Percentiles rank a stretch among this genome's conserved stretches.
phyloP scores from a whole-genome alignment of 139 green algal species.

The Chlorella sp. region DNA sequence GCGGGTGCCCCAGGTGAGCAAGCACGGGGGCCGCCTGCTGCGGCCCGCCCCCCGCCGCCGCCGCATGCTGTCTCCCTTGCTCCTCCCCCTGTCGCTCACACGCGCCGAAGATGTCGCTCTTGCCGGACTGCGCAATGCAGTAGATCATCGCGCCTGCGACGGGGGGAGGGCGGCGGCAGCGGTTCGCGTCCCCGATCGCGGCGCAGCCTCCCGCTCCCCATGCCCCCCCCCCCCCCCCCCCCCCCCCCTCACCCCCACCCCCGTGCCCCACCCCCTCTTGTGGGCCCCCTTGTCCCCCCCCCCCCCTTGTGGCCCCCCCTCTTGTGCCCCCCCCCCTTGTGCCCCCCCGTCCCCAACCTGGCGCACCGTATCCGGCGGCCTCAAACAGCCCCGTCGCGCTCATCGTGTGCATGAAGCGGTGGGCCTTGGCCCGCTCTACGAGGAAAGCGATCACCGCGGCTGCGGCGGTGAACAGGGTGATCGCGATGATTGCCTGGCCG shows the following conservation, averaged over 20 bases:
- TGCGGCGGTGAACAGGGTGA: neutral
- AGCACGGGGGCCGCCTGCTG: neutral
- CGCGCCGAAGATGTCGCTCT: conserved; percentile 4
- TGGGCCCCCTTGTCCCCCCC: no score
- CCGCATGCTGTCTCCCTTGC: no score
- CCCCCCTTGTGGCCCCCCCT: no score
- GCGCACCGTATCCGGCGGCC: conserved; percentile 2
- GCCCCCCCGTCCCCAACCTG: no score
- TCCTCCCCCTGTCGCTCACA: no score
- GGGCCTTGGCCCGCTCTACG: neutral
- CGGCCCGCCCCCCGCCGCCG: neutral
- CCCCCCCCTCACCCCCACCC: no score
- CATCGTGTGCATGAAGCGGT: conserved; percentile 21
- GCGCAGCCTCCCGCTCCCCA: no score
- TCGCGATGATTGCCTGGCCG: conserved; percentile 1
- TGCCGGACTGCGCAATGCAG: neutral
- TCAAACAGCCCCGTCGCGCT: conserved; percentile 12
- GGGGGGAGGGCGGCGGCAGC: no score
- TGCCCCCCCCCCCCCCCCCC: no score
- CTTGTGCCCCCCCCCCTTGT: no score
- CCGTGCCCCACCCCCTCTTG: no score
- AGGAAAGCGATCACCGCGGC: neutral
- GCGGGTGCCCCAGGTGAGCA: neutral
- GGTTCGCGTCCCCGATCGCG: no score
- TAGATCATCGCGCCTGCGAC: conserved; percentile 17